Evolutionary conservation across 2,329 filamentous ascomycete species (phyloP).

Genomic region (Epichloe uncinata): DNA sequence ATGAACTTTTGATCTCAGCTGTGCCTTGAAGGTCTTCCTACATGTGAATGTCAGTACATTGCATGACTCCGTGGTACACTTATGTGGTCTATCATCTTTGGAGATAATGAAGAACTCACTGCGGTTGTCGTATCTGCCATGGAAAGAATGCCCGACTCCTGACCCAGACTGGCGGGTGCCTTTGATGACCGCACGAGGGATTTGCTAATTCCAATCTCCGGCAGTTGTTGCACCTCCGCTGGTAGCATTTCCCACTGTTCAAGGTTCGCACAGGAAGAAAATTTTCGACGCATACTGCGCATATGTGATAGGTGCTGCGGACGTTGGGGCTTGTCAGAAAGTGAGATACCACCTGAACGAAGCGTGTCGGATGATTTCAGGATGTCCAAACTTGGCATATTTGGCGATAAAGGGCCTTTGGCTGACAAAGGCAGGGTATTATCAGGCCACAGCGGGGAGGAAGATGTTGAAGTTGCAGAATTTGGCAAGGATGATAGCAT

Average conservation of each 20-base stretch:
- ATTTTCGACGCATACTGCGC: neutral
- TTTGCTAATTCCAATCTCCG: neutral
- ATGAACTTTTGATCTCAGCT: neutral
- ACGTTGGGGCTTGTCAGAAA: neutral
- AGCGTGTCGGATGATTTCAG: neutral
- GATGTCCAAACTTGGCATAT: neutral
- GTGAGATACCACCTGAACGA: neutral
- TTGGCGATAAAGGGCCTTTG: neutral
- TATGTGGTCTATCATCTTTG: neutral
- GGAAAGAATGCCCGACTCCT: neutral
- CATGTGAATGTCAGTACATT: neutral
- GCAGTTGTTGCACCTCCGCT: neutral
- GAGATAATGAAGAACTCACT: neutral
- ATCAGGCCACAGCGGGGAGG: neutral
- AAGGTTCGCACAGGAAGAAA: neutral
- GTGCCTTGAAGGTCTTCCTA: neutral
- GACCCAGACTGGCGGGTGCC: neutral
- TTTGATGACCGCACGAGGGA: neutral
- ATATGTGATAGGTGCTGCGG: neutral
- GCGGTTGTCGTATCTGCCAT: neutral
- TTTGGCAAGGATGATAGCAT: neutral
- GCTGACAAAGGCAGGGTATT: neutral
- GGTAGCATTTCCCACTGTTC: neutral
- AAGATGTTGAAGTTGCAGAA: neutral
- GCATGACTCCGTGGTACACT: neutral